Evolutionary conservation across 345 rosid species (phyloP), one percentile per base, ranked within the genome.

Genomic region (Pseudoturritis turrita): DNA sequence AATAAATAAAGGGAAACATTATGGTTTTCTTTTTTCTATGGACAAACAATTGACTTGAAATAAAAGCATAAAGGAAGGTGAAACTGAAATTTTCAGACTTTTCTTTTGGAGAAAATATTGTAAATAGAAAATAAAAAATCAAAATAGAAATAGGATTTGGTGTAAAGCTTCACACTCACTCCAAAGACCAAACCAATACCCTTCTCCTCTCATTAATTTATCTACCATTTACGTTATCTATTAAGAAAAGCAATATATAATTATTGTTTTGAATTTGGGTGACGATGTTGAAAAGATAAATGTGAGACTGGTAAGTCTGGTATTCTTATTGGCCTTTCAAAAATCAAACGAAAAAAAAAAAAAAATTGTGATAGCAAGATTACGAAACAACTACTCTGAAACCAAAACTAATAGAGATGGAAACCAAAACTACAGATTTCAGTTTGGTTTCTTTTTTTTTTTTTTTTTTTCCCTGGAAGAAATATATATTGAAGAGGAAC

Each of bases 51-150:
- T 62, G 65, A 62, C 79, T 76, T 76, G 71, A 76, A 69, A 4
- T 50, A 70, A 76, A 76, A 76, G 75, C 79, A 76, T 70, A 76
- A 70, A 63, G 55, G 79, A 76, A 46, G 75, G 79, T 70, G 79
- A 62, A 76, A 76, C 79, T 69, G 79, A 76, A 3, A 3, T 76
- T 57, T 47, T 44, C 64, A 62, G 10, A 68, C 58, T 61, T 67
- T 52, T 68, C 56, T 18, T 62, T 40, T 19, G 26, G 53, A 40
- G 26, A 49, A 41, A 19, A 49, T 58, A 56, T 26, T 39, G 17
- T 23, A 4, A 58, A 62, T 8, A 62, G 9, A 52, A 17, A 46
- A 10, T 6, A 25, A 14, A 71, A 31, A 72, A n/a, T 45, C n/a
- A n/a, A 12, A 44, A 10, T 1, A n/a, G 23, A 53, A 44, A 57